Evolutionary conservation across 768 basidiomycete species (phyloP).

Genomic region (Xanthoconium stramineum): DNA sequence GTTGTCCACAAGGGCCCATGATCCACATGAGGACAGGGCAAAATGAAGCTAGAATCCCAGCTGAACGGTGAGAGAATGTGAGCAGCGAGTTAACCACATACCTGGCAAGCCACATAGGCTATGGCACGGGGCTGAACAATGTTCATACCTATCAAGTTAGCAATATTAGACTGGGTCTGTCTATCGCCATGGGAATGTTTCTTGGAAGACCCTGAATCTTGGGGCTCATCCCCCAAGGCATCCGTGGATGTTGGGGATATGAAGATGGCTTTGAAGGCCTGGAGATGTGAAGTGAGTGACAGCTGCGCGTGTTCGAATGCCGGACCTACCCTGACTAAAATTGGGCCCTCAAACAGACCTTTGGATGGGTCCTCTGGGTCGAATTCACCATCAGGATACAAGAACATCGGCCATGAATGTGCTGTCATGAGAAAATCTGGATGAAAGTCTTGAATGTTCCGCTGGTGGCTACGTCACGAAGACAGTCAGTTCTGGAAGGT

Average conservation of each 20-base stretch:
- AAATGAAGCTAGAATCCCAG: constrained; percentile 3
- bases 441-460: background rate
- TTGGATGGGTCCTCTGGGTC: background rate
- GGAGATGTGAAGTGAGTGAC: background rate
- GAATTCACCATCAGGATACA: background rate
- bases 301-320: background rate
- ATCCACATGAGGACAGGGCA: background rate
- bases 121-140: background rate
- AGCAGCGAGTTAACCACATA: background rate
- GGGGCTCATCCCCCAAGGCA: background rate
- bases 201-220: background rate
- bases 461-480: background rate
- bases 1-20: background rate
- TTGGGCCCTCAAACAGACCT: background rate
- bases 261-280: too few relatives aligned
- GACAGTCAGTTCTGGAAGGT: background rate
- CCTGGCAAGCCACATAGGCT: background rate
- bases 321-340: background rate
- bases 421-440: background rate
- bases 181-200: background rate
- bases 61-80: background rate
- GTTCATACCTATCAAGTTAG: background rate
- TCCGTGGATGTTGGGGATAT: background rate
- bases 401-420: background rate
- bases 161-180: background rate